Evolutionary conservation across 2,329 filamentous ascomycete species (phyloP).

Genomic region (Plectosphaerella cucumerina): DNA sequence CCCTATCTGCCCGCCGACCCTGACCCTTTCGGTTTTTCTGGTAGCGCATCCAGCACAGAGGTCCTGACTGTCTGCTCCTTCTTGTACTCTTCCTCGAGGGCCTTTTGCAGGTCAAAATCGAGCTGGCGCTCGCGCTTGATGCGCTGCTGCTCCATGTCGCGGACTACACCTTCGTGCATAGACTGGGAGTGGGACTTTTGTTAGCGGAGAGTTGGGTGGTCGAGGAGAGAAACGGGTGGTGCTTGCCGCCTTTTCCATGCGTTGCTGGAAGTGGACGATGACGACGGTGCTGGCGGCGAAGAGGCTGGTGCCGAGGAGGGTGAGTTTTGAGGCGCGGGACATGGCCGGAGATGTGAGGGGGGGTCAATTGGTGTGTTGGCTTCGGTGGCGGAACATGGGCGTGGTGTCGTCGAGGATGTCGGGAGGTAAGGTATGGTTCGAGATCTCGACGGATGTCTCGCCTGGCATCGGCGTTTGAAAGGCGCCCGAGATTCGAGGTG

Average conservation of each 20-base stretch:
- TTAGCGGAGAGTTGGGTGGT: neutral
- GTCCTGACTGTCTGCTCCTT: slow-evolving; percentile 75
- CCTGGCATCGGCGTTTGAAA: no score
- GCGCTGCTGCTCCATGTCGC: slow-evolving; percentile 91
- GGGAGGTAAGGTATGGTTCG: no score
- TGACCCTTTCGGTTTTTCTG: neutral
- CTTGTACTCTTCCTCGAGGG: slow-evolving; percentile 83
- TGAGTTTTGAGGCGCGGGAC: slow-evolving; percentile 88
- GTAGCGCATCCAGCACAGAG: slow-evolving; percentile 5
- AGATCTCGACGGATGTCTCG: no score
- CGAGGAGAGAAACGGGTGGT: slow-evolving; percentile 1
- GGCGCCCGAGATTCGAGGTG: no score
- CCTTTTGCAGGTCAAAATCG: slow-evolving; percentile 89
- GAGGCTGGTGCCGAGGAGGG: slow-evolving; percentile 71
- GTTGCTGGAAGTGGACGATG: slow-evolving; percentile 87
- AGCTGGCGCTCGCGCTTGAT: slow-evolving; percentile 86
- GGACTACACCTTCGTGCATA: slow-evolving; percentile 92
- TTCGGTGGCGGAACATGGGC: neutral
- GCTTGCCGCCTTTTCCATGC: slow-evolving; percentile 50
- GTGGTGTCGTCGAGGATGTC: neutral
- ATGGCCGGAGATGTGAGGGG: slow-evolving; percentile 44
- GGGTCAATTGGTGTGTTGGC: neutral
- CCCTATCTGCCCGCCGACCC: no score
- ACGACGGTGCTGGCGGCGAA: slow-evolving; percentile 73
- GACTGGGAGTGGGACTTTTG: slow-evolving; percentile 56